Evolutionary conservation across 2,329 filamentous ascomycete genomes (phyloP).

Genomic region (Epichloe scottii): DNA sequence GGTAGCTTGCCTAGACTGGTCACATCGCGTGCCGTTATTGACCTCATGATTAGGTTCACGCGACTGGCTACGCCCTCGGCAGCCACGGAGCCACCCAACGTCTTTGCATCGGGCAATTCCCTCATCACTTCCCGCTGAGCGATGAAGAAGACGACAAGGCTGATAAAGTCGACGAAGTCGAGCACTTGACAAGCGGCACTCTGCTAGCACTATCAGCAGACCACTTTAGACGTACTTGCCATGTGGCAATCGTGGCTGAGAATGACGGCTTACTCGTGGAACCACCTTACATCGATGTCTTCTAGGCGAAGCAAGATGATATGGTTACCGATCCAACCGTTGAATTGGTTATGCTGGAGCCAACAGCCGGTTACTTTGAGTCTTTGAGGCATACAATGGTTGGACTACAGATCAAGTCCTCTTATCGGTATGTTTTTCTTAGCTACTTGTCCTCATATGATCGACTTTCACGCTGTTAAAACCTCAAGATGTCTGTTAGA

Average conservation of each 20-base stretch:
- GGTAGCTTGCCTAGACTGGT: conserved; percentile 29
- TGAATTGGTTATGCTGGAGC: conserved; percentile 70
- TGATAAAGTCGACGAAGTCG: conserved; percentile 43
- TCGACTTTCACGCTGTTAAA: background rate
- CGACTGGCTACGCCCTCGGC: conserved; percentile 53
- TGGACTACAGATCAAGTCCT: conserved; percentile 51
- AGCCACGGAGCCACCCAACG: conserved; percentile 39
- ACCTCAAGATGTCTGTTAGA: conserved; percentile 39
- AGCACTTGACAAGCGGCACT: conserved; percentile 38
- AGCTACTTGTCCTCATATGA: background rate
- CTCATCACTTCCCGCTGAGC: conserved; percentile 52
- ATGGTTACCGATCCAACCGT: conserved; percentile 53
- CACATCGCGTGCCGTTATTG: background rate
- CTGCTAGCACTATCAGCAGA: conserved; percentile 46
- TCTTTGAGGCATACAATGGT: conserved; percentile 59
- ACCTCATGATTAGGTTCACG: conserved; percentile 40
- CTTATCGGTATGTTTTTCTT: conserved; percentile 36
- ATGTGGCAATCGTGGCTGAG: conserved; percentile 61
- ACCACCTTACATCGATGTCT: conserved; percentile 48
- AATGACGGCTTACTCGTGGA: conserved; percentile 38
- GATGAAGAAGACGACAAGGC: background rate
- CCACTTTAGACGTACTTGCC: conserved; percentile 50
- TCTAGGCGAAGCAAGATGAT: conserved; percentile 50
- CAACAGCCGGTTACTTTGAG: conserved; percentile 64
- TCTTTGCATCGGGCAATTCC: conserved; percentile 43